Evolutionary conservation across 2,329 filamentous ascomycete species (phyloP).

Genomic region (Penicillium verrucosum): DNA sequence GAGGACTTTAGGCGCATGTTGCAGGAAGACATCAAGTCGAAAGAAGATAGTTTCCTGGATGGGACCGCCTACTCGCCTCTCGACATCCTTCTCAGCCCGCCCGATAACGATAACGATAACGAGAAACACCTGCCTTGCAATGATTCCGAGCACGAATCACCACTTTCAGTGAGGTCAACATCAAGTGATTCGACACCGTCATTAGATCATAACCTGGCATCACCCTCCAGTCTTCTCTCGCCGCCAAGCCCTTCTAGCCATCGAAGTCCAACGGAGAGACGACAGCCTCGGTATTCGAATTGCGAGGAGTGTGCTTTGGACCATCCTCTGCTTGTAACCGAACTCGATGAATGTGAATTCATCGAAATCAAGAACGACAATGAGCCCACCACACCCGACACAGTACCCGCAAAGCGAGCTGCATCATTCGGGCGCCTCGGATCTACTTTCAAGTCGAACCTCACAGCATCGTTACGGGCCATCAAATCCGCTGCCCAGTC

Average conservation of each 20-base stretch:
- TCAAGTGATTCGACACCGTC: slow-evolving; percentile 60
- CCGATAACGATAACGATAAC: slow-evolving; percentile 42
- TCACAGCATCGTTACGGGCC: slow-evolving; percentile 60
- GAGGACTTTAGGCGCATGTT: slow-evolving; percentile 56
- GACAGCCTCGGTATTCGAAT: slow-evolving; percentile 46
- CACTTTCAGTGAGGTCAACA: slow-evolving; percentile 48
- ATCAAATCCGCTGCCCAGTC: slow-evolving; percentile 60
- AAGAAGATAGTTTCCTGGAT: slow-evolving; percentile 45
- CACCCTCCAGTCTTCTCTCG: slow-evolving; percentile 44
- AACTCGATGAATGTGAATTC: slow-evolving; percentile 19
- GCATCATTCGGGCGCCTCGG: slow-evolving; percentile 39
- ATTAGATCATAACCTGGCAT: slow-evolving; percentile 50
- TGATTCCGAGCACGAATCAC: slow-evolving; percentile 45
- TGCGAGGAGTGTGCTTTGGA: slow-evolving; percentile 50
- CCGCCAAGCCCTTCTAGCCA: slow-evolving; percentile 44
- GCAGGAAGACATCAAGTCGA: slow-evolving; percentile 51
- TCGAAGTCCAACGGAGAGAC: slow-evolving; percentile 38
- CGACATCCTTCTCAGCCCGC: slow-evolving; percentile 55
- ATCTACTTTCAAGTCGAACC: slow-evolving; percentile 59
- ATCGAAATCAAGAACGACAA: slow-evolving; percentile 20
- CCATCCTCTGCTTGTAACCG: slow-evolving; percentile 54
- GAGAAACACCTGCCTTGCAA: slow-evolving; percentile 41
- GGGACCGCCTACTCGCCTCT: slow-evolving; percentile 48
- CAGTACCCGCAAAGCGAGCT: slow-evolving; percentile 20
- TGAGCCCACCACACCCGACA: slow-evolving; percentile 12